Conservation (phyloP, 179 eudicot genomes). For the Beta lomatogona region DNA sequence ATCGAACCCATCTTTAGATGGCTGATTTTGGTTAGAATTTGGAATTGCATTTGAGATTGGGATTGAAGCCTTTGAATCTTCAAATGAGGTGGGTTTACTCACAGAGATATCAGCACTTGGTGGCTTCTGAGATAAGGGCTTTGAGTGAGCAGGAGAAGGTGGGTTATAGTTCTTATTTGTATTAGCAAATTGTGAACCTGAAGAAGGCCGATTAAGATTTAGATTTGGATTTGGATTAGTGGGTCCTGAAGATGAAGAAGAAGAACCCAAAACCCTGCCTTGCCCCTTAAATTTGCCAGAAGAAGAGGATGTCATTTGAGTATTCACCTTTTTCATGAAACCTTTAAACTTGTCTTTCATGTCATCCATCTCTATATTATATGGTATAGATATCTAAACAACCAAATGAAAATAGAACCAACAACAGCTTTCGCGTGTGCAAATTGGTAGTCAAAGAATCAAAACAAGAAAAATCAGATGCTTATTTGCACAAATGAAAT, state of each 20-base stretch:
- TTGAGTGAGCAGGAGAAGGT: conserved; percentile 28
- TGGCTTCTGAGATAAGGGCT: conserved; percentile 34
- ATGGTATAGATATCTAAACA: neutral
- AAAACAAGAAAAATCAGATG: neutral
- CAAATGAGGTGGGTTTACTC: conserved; percentile 17
- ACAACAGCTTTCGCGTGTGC: neutral
- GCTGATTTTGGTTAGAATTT: conserved; percentile 16
- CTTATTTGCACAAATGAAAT: neutral
- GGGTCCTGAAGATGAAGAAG: conserved; percentile 55
- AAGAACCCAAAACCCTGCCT: conserved; percentile 77
- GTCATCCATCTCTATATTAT: conserved; percentile 55
- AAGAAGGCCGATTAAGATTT: conserved; percentile 23
- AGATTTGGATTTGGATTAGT: conserved; percentile 29
- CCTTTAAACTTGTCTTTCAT: conserved; percentile 89
- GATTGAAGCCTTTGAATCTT: conserved; percentile 9
- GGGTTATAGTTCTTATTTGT: conserved; percentile 28
- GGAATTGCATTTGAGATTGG: conserved; percentile 11
- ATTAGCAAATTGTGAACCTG: conserved; percentile 22
- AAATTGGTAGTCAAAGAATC: neutral
- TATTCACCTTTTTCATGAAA: conserved; percentile 90
- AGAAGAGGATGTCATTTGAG: conserved; percentile 60
- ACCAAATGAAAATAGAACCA: neutral
- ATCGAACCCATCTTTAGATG: conserved; percentile 60
- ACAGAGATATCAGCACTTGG: conserved; percentile 27
- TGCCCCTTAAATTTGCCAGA: conserved; percentile 89